Percentiles rank a stretch among this genome's conserved stretches.
Evolutionary conservation across 495 filamentous ascomycete genomes (phyloP).

Genomic region (Podospora appendiculata): DNA sequence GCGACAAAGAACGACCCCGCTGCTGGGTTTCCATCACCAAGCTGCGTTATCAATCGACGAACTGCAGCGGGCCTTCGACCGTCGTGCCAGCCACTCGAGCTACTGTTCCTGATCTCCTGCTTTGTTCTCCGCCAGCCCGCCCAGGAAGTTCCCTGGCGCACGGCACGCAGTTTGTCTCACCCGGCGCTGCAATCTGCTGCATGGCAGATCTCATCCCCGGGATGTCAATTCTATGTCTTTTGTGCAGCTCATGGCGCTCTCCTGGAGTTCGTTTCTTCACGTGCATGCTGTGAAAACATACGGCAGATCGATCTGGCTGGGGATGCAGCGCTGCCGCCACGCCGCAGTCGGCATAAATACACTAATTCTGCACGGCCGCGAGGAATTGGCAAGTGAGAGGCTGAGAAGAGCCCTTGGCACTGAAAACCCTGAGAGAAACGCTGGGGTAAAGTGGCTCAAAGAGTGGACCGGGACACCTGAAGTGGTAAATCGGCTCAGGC

Average conservation of each 20-base stretch:
- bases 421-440: neutral
- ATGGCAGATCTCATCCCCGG: too few species aligned
- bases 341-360: neutral
- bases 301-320: neutral
- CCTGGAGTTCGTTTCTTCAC: too few species aligned
- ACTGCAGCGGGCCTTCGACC: too few species aligned
- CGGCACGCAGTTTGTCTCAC: too few species aligned
- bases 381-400: constrained; percentile 11
- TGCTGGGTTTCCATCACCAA: constrained; percentile 17
- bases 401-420: neutral
- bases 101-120: neutral
- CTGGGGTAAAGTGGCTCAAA: neutral
- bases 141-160: neutral
- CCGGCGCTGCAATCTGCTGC: too few species aligned
- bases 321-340: neutral
- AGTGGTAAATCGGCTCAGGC: neutral
- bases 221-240: too few species aligned
- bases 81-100: too few species aligned
- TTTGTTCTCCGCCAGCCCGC: neutral
- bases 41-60: constrained; percentile 17
- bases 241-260: too few species aligned
- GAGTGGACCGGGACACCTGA: constrained; percentile 1
- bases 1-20: constrained; percentile 2
- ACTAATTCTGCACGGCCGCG: neutral
- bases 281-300: too few species aligned